Evolutionary conservation across 208 protist species (phyloP).

Genomic region (Trypanosoma scelopori): DNA sequence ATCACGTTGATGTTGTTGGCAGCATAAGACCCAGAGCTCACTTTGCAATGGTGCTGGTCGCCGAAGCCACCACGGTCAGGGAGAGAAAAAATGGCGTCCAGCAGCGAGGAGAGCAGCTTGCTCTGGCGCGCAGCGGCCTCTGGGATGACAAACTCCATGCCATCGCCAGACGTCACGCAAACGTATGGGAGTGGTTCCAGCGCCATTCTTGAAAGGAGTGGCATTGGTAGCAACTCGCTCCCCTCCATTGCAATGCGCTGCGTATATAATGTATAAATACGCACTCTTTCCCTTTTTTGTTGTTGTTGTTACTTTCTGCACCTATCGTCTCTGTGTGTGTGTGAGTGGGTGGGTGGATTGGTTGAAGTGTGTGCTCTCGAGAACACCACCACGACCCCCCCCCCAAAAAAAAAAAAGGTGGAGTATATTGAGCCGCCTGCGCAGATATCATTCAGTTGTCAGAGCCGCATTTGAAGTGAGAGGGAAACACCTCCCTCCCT

Average conservation of each 20-base stretch:
- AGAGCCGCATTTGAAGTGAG: conserved; percentile 4
- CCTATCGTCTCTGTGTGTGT: conserved; percentile 1
- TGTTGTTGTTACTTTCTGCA: conserved; percentile 15
- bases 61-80: conserved; percentile 28
- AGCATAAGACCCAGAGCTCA: conserved; percentile 5
- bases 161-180: conserved; percentile 42
- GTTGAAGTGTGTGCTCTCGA: no score
- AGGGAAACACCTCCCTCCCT: no score
- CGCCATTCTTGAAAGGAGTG: not conserved
- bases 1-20: conserved; percentile 25
- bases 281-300: no score
- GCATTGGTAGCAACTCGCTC: not conserved
- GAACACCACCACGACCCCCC: no score
- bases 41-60: not conserved
- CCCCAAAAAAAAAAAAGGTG: not conserved
- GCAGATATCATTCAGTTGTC: no score
- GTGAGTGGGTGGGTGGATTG: no score
- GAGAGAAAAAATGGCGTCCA: conserved; percentile 39
- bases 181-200: conserved; percentile 43
- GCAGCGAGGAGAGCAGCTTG: conserved; percentile 51
- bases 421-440: not conserved
- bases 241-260: not conserved
- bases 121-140: conserved; percentile 47
- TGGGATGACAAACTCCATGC: conserved; percentile 54
- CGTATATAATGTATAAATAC: no score